These are phyloP conservation scores for Pestalotiopsis sp. DNA, from an alignment of 2,329 filamentous ascomycete genomes.

Conservation along the genomic window DNA sequence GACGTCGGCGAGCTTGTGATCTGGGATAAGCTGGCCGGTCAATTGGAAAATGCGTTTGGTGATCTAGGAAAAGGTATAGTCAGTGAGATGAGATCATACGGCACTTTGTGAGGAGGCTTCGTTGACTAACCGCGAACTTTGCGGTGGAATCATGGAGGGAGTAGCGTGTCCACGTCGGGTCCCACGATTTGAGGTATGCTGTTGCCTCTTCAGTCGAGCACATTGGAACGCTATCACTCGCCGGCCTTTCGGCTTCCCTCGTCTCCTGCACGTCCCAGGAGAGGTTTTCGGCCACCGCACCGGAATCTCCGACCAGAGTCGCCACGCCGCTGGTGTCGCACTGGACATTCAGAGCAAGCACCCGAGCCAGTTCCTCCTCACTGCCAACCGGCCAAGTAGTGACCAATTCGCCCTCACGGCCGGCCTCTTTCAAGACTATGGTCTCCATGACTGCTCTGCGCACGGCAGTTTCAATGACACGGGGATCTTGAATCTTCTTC, in stretches of 20 bases:
- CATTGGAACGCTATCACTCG: background rate
- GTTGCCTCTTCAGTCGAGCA: slow-evolving; percentile 42
- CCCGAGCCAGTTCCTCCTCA: slow-evolving; percentile 35
- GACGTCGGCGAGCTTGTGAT: slow-evolving; percentile 64
- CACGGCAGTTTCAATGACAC: slow-evolving; percentile 49
- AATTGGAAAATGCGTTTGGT: slow-evolving; percentile 80
- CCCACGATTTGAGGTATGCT: slow-evolving; percentile 48
- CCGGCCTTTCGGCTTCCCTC: slow-evolving; percentile 9
- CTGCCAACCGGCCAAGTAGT: slow-evolving; percentile 27
- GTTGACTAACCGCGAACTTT: slow-evolving; percentile 72
- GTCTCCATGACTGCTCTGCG: slow-evolving; percentile 57
- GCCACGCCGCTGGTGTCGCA: slow-evolving; percentile 41
- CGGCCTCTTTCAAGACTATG: slow-evolving; percentile 43
- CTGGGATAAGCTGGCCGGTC: slow-evolving; percentile 75
- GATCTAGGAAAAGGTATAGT: slow-evolving; percentile 58
- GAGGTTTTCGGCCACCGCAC: slow-evolving; percentile 36
- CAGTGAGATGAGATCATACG: slow-evolving; percentile 11
- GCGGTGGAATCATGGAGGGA: slow-evolving; percentile 58
- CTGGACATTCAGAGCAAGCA: slow-evolving; percentile 40
- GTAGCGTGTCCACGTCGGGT: slow-evolving; percentile 59
- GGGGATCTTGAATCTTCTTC: slow-evolving; percentile 43
- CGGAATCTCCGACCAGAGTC: slow-evolving; percentile 40
- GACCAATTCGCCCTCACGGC: slow-evolving; percentile 25
- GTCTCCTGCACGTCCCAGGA: slow-evolving; percentile 27
- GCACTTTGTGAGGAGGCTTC: background rate